Conservation (phyloP, 371 early-diverging fungal genomes). For the Mucor lusitanicus region DNA sequence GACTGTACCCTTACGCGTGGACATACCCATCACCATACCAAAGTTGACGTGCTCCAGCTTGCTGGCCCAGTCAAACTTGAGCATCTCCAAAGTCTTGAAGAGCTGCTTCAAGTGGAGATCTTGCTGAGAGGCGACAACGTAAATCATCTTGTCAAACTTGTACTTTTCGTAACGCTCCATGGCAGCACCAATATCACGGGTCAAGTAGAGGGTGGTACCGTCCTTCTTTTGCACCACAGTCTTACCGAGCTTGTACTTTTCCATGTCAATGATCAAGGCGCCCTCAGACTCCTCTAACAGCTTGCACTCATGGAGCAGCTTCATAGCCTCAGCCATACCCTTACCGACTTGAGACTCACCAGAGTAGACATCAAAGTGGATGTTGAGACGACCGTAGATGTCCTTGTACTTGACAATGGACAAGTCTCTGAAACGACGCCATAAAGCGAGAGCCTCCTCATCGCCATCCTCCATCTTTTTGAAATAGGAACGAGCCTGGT, state of each 20-base stretch:
- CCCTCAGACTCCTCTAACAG: slow-evolving; percentile 82
- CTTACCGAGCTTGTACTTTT: slow-evolving; percentile 80
- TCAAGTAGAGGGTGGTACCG: slow-evolving; percentile 97
- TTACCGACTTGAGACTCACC: slow-evolving; percentile 97
- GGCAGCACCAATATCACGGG: slow-evolving; percentile 99
- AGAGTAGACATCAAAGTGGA: slow-evolving; percentile 97
- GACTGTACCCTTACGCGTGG: slow-evolving; percentile 97
- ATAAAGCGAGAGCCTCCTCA: slow-evolving; percentile 79
- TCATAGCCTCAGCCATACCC: slow-evolving; percentile 79
- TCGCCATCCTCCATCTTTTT: slow-evolving; percentile 98
- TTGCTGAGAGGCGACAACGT: slow-evolving; percentile 97
- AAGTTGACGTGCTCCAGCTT: slow-evolving; percentile 93
- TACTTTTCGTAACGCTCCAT: slow-evolving; percentile 90
- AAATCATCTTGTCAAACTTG: slow-evolving; percentile 94
- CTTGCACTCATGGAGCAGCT: slow-evolving; percentile 69
- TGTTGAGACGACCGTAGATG: slow-evolving; percentile 92
- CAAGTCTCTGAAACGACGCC: slow-evolving; percentile 93
- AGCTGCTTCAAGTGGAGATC: slow-evolving; percentile 96
- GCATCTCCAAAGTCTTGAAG: slow-evolving; percentile 88
- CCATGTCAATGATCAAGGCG: slow-evolving; percentile 87
- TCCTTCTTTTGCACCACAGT: slow-evolving; percentile 94
- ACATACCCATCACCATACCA: slow-evolving; percentile 98
- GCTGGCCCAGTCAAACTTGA: slow-evolving; percentile 81
- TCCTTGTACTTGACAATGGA: slow-evolving; percentile 95
- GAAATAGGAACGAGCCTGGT: slow-evolving; percentile 96